Evolutionary conservation across 306 rosid species (phyloP), one percentile per base, ranked within the genome.

Genomic region (Lagenaria siceraria): DNA sequence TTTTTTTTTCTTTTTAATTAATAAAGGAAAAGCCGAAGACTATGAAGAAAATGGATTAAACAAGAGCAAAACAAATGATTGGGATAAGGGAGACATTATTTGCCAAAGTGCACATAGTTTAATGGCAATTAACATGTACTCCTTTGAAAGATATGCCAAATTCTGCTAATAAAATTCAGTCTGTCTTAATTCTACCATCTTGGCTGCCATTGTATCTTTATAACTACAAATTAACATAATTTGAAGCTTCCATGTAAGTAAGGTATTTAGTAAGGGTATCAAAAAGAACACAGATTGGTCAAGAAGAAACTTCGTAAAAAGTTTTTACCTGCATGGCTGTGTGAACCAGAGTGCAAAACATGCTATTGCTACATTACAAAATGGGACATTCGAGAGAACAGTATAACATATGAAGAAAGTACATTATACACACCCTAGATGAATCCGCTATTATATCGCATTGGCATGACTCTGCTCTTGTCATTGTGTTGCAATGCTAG

Each of bases 351-450:
- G 76, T 46, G 56, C 40, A 46, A 46, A 48, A 43, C 12, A 71
- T 71, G 55, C 18, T 51, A 51, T 51, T 51, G 40, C 56, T 48
- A 71, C 76, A 49, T 48, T 71, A 72, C 76, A 48, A 24, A 25
- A 27, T 13, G 22, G 35, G 54, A 14, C 18, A 42, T 22, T 42
- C 74, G 48, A 43, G 54, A 68, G 19, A 42, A 68, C 33, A 68
- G 33, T 13, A 66, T 12, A 36, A 65, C 4, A 66, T 27, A 40
- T 13, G 55, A 13, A 40, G 74, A 42, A 68, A 68, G 54, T 71
- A 27, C 53, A 68, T n/a, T 68, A 31, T n/a, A 68, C 58, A 71
- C 76, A 71, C 76, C 76, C 53, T 25, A 15, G 15, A 71, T 48
- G 38, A 46, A 27, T 49, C 75, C 2, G 15, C 59, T 27, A 14